Evolutionary conservation across 306 rosid genomes (phyloP).

Genomic region (Dryas octopetala): DNA sequence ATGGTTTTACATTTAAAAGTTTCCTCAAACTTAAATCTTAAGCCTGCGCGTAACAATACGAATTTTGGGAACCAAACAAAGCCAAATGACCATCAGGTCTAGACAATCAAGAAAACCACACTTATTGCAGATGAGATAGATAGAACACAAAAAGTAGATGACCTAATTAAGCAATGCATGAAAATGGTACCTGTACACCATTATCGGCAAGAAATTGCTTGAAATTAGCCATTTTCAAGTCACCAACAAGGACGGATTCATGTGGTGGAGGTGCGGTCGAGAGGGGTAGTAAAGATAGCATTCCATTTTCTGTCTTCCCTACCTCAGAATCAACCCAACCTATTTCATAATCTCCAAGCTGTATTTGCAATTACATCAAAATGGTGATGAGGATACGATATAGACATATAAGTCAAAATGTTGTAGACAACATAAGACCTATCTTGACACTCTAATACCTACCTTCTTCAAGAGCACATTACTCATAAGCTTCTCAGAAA

Average conservation of each 20-base stretch:
- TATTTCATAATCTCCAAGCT: slow-evolving; percentile 88
- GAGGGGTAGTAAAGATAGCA: slow-evolving; percentile 64
- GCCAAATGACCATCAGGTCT: not conserved
- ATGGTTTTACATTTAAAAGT: not conserved
- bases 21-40: not conserved
- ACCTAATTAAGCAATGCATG: slow-evolving; percentile 8
- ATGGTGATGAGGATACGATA: slow-evolving; percentile 11
- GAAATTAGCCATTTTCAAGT: slow-evolving; percentile 86
- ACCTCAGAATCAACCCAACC: slow-evolving; percentile 94
- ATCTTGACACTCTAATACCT: slow-evolving; percentile 14
- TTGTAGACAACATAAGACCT: not conserved
- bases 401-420: not conserved
- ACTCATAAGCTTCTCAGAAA: slow-evolving; percentile 90
- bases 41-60: not conserved
- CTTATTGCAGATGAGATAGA: not conserved
- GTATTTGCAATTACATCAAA: slow-evolving; percentile 34
- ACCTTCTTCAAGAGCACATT: slow-evolving; percentile 91
- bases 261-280: slow-evolving; percentile 64
- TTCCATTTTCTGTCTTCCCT: slow-evolving; percentile 66
- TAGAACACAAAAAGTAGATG: too few species aligned
- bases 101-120: not conserved
- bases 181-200: slow-evolving; percentile 71
- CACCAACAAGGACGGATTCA: slow-evolving; percentile 90
- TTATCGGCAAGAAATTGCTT: slow-evolving; percentile 90
- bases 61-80: not conserved